These are phyloP conservation scores for Picocystis sp. DNA, from an alignment of 163 green algal genomes.

Conservation along the genomic window DNA sequence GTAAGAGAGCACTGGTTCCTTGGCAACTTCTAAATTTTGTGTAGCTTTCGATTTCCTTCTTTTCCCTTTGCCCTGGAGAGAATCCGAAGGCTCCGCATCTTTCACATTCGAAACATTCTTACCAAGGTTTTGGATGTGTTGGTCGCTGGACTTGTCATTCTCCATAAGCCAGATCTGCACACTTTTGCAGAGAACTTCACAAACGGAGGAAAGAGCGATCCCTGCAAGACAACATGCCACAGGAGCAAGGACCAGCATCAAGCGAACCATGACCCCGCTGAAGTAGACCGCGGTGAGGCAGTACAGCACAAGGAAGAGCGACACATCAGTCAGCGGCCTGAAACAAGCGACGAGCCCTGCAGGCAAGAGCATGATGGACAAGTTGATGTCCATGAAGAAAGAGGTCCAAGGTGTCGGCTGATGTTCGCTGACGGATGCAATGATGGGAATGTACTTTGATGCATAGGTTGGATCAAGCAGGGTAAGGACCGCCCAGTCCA, in stretches of 20 bases:
- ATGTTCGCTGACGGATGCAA: slow-evolving; percentile 71
- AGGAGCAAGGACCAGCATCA: slow-evolving; percentile 85
- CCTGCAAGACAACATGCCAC: slow-evolving; percentile 67
- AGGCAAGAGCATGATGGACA: slow-evolving; percentile 44
- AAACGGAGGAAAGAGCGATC: slow-evolving; percentile 46
- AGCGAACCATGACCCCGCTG: slow-evolving; percentile 41
- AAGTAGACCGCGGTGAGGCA: slow-evolving; percentile 80
- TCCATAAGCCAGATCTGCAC: too few species aligned
- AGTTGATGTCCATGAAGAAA: slow-evolving; percentile 74
- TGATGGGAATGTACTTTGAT: slow-evolving; percentile 93
- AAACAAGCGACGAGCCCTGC: slow-evolving; percentile 65
- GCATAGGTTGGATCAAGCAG: slow-evolving; percentile 90
- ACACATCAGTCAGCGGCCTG: slow-evolving; percentile 48
- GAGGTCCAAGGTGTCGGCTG: slow-evolving; percentile 45
- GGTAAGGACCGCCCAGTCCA: slow-evolving; percentile 57
- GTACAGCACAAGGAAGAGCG: slow-evolving; percentile 79
- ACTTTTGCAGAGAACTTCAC: slow-evolving; percentile 31
- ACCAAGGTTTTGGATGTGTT: too few species aligned
- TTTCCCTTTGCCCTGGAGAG: neutral
- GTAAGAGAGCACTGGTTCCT: too few species aligned
- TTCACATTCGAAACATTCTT: too few species aligned
- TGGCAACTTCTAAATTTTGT: too few species aligned
- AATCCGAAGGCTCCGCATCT: too few species aligned
- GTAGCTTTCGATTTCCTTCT: neutral
- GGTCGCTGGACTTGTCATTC: too few species aligned